These are phyloP conservation scores for Eucalyptus tenuipes DNA, from an alignment of 345 rosid species.

Conservation along the genomic window DNA sequence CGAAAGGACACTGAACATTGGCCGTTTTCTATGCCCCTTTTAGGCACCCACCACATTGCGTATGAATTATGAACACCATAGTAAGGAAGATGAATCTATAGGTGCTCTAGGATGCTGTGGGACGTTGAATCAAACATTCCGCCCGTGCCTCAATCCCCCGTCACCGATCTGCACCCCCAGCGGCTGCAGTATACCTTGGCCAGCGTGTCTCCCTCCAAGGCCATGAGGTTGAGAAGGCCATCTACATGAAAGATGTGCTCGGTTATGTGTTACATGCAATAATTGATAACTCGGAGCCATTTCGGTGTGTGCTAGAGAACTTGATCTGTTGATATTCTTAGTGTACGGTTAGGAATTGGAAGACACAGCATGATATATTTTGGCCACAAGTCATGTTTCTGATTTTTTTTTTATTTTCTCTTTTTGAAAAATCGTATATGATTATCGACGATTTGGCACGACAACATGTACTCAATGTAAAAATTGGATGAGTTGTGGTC, in stretches of 20 bases:
- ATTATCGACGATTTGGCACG: neutral
- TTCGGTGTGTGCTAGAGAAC: neutral
- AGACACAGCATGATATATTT: neutral
- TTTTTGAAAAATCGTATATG: too few relatives aligned
- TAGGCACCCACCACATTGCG: neutral
- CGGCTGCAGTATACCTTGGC: neutral
- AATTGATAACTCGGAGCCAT: too few relatives aligned
- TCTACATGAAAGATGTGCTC: neutral
- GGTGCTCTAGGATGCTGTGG: neutral
- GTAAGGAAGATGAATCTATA: neutral
- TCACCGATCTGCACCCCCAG: neutral
- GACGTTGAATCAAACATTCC: rapidly evolving
- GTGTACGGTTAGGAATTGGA: neutral
- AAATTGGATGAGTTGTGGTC: neutral
- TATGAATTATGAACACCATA: neutral
- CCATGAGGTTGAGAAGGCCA: neutral
- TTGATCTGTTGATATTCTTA: too few relatives aligned
- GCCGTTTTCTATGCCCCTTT: neutral
- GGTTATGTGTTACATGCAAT: neutral
- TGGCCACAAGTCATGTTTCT: neutral
- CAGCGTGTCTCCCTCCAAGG: neutral
- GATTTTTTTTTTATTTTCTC: neutral
- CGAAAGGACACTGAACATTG: neutral
- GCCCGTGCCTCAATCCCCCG: neutral
- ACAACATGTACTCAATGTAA: neutral